A percentile compares a stretch with the other conserved stretches of the same genome.
These are phyloP conservation scores for Pythium folliculosum DNA, from an alignment of 352 stramenopile species.

Conservation along the genomic window DNA sequence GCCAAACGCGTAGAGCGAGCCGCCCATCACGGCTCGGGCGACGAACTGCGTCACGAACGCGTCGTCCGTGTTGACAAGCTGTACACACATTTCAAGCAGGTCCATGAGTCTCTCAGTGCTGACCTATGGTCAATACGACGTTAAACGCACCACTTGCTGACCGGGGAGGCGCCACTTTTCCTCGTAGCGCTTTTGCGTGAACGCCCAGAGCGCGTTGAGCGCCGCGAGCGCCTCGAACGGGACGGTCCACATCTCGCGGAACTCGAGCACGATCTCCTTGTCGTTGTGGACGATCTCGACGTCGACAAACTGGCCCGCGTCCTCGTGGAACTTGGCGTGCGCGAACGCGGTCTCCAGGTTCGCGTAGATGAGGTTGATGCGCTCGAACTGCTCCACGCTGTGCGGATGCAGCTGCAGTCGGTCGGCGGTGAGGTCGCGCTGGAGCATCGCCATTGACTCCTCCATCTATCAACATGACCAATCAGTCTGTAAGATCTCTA, in stretches of 20 bases:
- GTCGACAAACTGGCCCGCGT: slow-evolving; percentile 22
- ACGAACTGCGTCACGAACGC: slow-evolving; percentile 10
- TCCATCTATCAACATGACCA: neutral
- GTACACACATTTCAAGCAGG: neutral
- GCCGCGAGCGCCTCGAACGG: slow-evolving; percentile 15
- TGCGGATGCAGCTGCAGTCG: neutral
- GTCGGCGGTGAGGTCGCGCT: neutral
- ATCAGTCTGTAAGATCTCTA: neutral
- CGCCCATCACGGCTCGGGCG: neutral
- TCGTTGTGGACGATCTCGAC: slow-evolving; percentile 9
- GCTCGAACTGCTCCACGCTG: slow-evolving; percentile 5
- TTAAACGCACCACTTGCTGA: slow-evolving; percentile 7
- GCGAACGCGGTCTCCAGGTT: slow-evolving; percentile 3
- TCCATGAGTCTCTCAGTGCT: neutral
- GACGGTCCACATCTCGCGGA: slow-evolving; percentile 19
- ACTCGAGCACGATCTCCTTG: slow-evolving; percentile 18
- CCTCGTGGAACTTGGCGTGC: slow-evolving; percentile 24
- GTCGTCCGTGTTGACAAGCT: neutral
- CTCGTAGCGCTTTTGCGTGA: slow-evolving; percentile 14
- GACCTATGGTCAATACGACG: neutral
- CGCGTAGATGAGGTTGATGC: slow-evolving; percentile 8
- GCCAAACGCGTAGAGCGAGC: neutral
- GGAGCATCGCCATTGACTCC: neutral
- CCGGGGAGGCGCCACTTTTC: slow-evolving; percentile 9
- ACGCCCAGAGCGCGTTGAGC: slow-evolving; percentile 17